Evolutionary conservation across 225 moss, liverwort and hornwort genomes (phyloP), one percentile per base, ranked within the genome.

Genomic region (Physcomitrellopsis africana): DNA sequence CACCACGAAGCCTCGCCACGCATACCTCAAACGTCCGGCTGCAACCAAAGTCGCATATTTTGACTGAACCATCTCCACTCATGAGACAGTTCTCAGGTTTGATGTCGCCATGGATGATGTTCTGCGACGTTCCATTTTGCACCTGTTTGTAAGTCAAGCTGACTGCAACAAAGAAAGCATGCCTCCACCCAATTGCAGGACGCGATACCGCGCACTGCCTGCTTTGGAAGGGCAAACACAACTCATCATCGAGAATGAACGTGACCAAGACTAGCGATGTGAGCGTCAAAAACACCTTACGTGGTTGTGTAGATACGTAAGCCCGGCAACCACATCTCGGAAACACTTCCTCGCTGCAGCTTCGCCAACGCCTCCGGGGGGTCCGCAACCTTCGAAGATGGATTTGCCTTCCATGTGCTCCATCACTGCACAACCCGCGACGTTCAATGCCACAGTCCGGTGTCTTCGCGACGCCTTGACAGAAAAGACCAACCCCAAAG

Each of bases 71-170:
- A 12, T 92, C 89, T 59, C 86, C 60, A 58, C 84, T 81, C 1
- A 84, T 70, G 42, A 96, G 80, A 74, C 93, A 90, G 78, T 93
- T 96, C 68, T 96, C 96, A 13, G 96, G 96, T 87, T 96, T 96
- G 7, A 96, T 92, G 70, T 96, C 96, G 15, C 93, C 90, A 46
- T 96, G 96, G 26, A 96, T 70, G 46, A 96, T 82, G 18, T 93
- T 92, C 92, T 96, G 82, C 32, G 6, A 54, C 9, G 51, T 0
- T 44, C 32, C 1, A 11, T 46, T 46, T 3, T 43, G 5, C 29
- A 11, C 19, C 9, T 20, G 10, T 6, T 1, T 10, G 2, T 20
- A 3, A 10, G 3, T 11, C 3, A 0, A 37, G 0, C 49, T 2
- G 11, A 49, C 11, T 3, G 11, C 1, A 49, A 49, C 15, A 5